These are phyloP conservation scores for Pseudogymnoascus sp. DNA, from an alignment of 2,329 filamentous ascomycete species.

Conservation along the genomic window DNA sequence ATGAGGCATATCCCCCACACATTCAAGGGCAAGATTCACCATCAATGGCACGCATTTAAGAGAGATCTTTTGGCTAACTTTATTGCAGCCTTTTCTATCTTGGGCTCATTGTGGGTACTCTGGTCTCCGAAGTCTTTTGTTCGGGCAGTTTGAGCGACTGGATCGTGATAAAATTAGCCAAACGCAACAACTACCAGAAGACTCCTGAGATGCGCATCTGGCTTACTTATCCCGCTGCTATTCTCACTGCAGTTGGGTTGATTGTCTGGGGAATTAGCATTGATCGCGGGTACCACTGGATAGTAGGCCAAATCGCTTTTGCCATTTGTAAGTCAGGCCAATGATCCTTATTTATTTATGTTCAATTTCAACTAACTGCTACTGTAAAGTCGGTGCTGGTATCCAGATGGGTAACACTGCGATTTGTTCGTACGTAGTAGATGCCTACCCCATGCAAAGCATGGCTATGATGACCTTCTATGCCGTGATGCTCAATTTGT, in stretches of 20 bases:
- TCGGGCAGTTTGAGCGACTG: slow-evolving; percentile 30
- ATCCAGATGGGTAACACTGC: slow-evolving; percentile 50
- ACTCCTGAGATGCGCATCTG: slow-evolving; percentile 33
- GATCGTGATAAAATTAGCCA: slow-evolving; percentile 27
- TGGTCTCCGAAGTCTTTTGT: slow-evolving; percentile 41
- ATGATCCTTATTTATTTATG: neutral
- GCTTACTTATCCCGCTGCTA: slow-evolving; percentile 43
- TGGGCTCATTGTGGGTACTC: slow-evolving; percentile 44
- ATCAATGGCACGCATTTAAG: neutral
- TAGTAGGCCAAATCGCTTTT: slow-evolving; percentile 46
- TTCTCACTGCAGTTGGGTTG: slow-evolving; percentile 40
- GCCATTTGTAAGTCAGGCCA: slow-evolving; percentile 38
- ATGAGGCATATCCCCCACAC: slow-evolving; percentile 3
- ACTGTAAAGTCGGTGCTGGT: slow-evolving; percentile 38
- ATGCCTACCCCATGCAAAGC: slow-evolving; percentile 45
- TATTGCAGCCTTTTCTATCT: slow-evolving; percentile 38
- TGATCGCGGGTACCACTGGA: slow-evolving; percentile 46
- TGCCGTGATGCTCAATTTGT: slow-evolving; percentile 40
- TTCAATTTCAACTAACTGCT: neutral
- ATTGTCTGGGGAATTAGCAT: slow-evolving; percentile 48
- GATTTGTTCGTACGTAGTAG: slow-evolving; percentile 44
- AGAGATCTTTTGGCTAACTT: slow-evolving; percentile 8
- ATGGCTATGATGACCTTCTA: slow-evolving; percentile 48
- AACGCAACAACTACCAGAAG: slow-evolving; percentile 29
- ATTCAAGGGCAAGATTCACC: neutral